Conservation (phyloP, 768 basidiomycete species). For the Rhizopogon roseolus region DNA sequence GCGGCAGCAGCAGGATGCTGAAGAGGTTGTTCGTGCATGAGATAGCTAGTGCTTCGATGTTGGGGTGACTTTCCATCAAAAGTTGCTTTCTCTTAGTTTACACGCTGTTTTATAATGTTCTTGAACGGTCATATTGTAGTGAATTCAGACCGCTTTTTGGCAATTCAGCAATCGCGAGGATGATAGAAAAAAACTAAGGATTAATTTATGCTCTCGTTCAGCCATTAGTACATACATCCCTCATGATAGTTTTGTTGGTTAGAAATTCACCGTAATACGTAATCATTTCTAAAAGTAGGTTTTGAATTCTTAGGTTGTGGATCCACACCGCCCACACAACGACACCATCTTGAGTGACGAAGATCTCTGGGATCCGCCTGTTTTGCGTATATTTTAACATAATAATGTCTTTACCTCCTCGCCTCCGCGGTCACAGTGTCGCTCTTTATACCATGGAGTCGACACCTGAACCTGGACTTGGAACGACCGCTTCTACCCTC, state of each 20-base stretch:
- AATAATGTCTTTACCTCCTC: constrained; percentile 30
- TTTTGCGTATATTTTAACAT: background rate
- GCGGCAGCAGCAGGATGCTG: constrained; percentile 22
- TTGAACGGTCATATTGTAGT: no score
- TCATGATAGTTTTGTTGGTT: no score
- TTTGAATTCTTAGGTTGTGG: background rate
- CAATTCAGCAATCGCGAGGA: no score
- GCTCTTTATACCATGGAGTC: constrained; percentile 30
- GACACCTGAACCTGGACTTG: constrained; percentile 21
- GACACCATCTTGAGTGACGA: background rate
- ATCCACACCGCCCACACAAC: background rate
- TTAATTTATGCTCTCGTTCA: no score
- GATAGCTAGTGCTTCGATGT: background rate
- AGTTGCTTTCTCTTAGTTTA: background rate
- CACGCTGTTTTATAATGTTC: background rate
- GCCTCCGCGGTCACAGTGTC: constrained; percentile 28
- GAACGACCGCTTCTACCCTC: constrained; percentile 21
- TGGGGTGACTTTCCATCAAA: no score
- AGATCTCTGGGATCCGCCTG: constrained; percentile 1
- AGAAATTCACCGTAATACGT: no score
- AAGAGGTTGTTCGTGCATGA: background rate
- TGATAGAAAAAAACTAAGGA: no score
- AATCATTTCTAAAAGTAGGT: background rate
- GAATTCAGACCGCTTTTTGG: no score
- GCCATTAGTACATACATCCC: no score